Base-by-base conservation (phyloP, 352 stramenopile species). In the Phytophthora pseudosyringae region DNA sequence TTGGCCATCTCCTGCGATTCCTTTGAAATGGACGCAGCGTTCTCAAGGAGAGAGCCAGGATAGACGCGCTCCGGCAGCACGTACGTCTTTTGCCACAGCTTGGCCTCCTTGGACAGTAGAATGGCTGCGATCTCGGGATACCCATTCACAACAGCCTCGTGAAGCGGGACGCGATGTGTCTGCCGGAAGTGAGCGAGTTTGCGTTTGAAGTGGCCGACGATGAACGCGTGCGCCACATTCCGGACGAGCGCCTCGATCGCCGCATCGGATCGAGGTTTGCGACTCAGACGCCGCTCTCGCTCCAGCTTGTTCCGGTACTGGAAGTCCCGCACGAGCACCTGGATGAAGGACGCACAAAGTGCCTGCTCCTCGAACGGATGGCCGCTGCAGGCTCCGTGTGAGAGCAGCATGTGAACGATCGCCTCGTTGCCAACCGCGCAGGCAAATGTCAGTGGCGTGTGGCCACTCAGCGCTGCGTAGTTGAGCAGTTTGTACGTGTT, bases 91-190 rank as follows among this genome's bases (percentile, higher is more conserved):
- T 93, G 82, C 75, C 73, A 88, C 6, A 89, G n/a, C 13, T 44
- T 73, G 1, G 82, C 82, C 25, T 73, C 80, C 29, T 79, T 75
- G 5, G 76, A 64, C 1, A 93, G 47, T 41, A 94, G 39, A 18
- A 91, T 75, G 7, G 70, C 63, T 26, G 71, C 69, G 28, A 93
- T 80, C 15, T 87, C 60, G 1, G 78, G 62, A 46, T 88, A 78
- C 2, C 82, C 83, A 48, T 92, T 94, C 47, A 89, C 71, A 10
- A 91, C 52, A 11, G 83, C 86, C 57, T 94, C 86, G 33, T 93
- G 82, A 25, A 94, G 66, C 15, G 86, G 50, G 15, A 92, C 82
- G n/a, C 86, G 83, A 16, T 89, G 81, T 0, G 83, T 92, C 38
- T 84, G 82, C 0, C 76, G 66, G 21, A 81, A 84, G 12, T 82